Evolutionary conservation across 2,329 filamentous ascomycete species (phyloP), one percentile per base, ranked within the genome.

Genomic region (Fusarium hainanense): DNA sequence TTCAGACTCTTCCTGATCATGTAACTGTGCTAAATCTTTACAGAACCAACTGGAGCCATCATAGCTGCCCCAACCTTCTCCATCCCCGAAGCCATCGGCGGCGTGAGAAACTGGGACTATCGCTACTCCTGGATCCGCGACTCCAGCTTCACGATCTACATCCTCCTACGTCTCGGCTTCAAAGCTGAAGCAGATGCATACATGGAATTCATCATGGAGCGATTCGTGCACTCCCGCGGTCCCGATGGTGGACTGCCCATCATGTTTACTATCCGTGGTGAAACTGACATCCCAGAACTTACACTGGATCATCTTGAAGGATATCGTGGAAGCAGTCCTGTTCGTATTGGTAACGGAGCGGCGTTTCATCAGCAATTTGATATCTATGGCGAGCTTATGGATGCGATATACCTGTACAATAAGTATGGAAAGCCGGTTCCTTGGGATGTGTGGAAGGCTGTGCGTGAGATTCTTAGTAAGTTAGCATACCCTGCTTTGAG

Each of bases 121-220:
- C 85, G 90, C n/a, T 94, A 88, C 78, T 92, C 86, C 12, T 94
- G 92, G 92, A 88, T 94, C 37, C 86, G 92, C 23, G 92, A 94
- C 79, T 89, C 90, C 1, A 92, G 90, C 69, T 93, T 93, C 78
- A 93, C 90, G 2, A 89, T 93, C 70, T 94, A 94, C 72, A 90
- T 94, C 66, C 85, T 94, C 30, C 85, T 94, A 3, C 89, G 92
- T 16, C 87, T 94, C 76, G 92, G 92, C 8, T 94, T 93, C 79
- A 89, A 84, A 28, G 86, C 89, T 21, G 92, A 94, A 78, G 92
- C 92, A 6, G 90, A 94, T 76, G 89, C 90, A 2, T 94, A 93
- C 77, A 93, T 93, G 85, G 85, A 86, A 56, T 94, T 93, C 76
- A 93, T 94, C 69, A 92, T 88, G 79, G 87, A 92, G 69, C 87